Evolutionary conservation across 176 grass and related monocot species (phyloP).

Genomic region (Eleusine indica): DNA sequence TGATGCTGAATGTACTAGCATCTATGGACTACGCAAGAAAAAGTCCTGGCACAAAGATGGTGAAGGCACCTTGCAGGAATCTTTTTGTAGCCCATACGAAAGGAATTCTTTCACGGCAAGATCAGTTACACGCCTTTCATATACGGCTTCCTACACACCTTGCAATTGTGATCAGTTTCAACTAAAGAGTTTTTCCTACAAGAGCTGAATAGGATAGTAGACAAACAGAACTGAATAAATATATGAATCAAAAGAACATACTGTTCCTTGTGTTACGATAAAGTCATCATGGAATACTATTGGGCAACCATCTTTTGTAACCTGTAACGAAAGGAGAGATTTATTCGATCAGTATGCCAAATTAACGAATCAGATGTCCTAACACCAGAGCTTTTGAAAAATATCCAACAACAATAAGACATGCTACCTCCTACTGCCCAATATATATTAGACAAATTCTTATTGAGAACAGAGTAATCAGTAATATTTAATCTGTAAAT

Average conservation of each 20-base stretch:
- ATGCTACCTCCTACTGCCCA: not conserved
- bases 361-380: conserved; percentile 6
- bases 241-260: conserved; percentile 45
- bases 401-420: not conserved
- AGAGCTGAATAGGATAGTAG: not conserved
- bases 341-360: conserved; percentile 8
- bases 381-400: not conserved
- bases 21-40: not conserved
- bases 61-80: conserved; percentile 48
- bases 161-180: conserved; percentile 20
- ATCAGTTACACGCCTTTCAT: conserved; percentile 68
- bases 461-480: conserved; percentile 8
- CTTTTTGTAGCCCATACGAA: conserved; percentile 75
- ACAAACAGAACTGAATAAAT: conserved; percentile 5
- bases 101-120: conserved; percentile 81
- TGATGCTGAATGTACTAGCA: not conserved
- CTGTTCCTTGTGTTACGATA: conserved; percentile 60
- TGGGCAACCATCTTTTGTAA: conserved; percentile 78
- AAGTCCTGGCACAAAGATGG: not conserved
- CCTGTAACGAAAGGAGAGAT: conserved; percentile 47
- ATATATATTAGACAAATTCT: not conserved
- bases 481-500: not conserved
- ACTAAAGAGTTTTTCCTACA: not conserved
- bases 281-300: conserved; percentile 93
- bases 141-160: conserved; percentile 50